Percentiles rank a stretch among this genome's conserved stretches.
Evolutionary conservation across 2,329 filamentous ascomycete genomes (phyloP).

Genomic region (Colletotrichum sp.): DNA sequence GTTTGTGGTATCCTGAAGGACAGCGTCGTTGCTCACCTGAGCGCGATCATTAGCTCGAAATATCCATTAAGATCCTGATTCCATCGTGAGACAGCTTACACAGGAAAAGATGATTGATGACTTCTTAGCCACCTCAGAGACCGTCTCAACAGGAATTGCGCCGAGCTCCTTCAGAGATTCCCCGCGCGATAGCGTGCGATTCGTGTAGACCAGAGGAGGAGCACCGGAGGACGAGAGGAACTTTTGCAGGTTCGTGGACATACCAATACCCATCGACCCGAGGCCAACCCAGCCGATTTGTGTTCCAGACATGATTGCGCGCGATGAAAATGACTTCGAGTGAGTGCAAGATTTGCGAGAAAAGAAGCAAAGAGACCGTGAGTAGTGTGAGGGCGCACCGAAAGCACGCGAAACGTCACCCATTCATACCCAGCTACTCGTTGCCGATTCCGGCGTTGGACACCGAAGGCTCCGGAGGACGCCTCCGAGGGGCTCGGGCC

Average conservation of each 20-base stretch:
- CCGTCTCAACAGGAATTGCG: constrained; percentile 34
- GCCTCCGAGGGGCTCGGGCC: background rate
- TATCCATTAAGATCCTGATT: background rate
- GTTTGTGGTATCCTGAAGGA: background rate
- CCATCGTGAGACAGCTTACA: constrained; percentile 29
- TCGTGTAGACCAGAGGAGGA: constrained; percentile 63
- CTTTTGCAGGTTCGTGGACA: constrained; percentile 36
- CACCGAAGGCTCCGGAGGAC: background rate
- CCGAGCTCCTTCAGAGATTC: constrained; percentile 35
- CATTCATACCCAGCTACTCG: background rate
- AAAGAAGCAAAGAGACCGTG: background rate
- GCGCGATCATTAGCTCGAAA: background rate
- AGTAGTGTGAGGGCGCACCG: no score
- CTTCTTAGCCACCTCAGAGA: constrained; percentile 36
- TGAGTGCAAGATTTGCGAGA: fast-evolving
- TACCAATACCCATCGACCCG: constrained; percentile 46
- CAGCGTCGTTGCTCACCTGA: constrained; percentile 32
- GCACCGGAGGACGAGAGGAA: constrained; percentile 62
- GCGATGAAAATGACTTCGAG: background rate
- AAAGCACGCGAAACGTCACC: background rate
- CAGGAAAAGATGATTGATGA: constrained; percentile 45
- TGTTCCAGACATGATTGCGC: background rate
- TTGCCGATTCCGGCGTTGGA: background rate
- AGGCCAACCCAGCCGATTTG: constrained; percentile 31
- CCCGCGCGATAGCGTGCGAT: constrained; percentile 43